Evolutionary conservation across 2,329 filamentous ascomycete genomes (phyloP), one percentile per base, ranked within the genome.

Genomic region (Aspergillus sp.): DNA sequence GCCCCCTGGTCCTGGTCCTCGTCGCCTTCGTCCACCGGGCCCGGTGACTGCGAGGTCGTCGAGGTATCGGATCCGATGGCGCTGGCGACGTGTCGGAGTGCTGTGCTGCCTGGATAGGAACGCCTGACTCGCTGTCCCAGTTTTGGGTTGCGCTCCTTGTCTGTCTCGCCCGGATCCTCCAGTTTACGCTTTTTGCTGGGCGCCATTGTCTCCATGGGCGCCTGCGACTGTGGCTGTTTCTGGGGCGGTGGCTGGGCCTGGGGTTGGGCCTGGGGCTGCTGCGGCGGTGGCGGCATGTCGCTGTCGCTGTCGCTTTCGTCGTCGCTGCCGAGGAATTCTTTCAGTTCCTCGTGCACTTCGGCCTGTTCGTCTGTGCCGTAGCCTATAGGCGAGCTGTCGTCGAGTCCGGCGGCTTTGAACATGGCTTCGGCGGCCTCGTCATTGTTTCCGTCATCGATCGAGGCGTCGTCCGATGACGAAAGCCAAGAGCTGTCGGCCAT

Each of bases 301-400:
- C 63, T 66, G 35, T 70, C 69, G 17, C 66, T 67, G 26, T 68
- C 62, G 35, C 68, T 65, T 13, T 68, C 66, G 29, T 66, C 60
- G 29, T 68, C 63, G 27, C 57, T 61, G 26, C 59, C 51, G 44
- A 91, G 62, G 44, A 91, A 88, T 28, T 85, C 83, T 10, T 74
- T 75, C 7, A 93, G 63, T 49, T 93, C 86, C 37, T 82, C 78
- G 43, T 86, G 78, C 2, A 74, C 71, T 7, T 64, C 68, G 4
- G 66, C 72, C 68, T 78, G 80, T 50, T 83, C 71, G 34, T 80
- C 75, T 10, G 64, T 69, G 32, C 77, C 71, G 39, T 77, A 72
- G 2, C 72, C 74, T 12, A 68, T 67, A 2, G 57, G 67, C 4
- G 67, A 66, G 27, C 53, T 66, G 30, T 72, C 68, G 7, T 56